phyloP scores from a whole-genome alignment of 83 land plant genomes.

The Diphasiastrum complanatum region DNA sequence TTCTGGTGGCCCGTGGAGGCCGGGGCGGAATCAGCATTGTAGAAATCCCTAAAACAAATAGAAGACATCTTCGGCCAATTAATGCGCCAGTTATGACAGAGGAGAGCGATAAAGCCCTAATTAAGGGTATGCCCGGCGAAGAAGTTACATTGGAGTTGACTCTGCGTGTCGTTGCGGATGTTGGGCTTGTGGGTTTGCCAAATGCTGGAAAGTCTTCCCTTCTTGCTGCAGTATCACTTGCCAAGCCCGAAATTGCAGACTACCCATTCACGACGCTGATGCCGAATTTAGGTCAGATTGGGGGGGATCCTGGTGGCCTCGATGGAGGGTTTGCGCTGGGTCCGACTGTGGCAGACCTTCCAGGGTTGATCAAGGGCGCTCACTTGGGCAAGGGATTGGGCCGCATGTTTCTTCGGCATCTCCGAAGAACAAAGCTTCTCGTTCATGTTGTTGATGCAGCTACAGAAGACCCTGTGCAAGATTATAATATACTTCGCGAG shows the following conservation, averaged over 20 bases:
- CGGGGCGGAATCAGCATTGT: conserved; percentile 93
- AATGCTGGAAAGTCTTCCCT: conserved; percentile 98
- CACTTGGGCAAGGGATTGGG: conserved; percentile 99
- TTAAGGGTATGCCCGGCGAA: conserved; percentile 71
- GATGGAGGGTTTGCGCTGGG: conserved; percentile 57
- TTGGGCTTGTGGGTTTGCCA: conserved; percentile 95
- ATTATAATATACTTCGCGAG: conserved; percentile 86
- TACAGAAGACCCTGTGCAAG: conserved; percentile 69
- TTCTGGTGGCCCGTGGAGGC: conserved; percentile 93
- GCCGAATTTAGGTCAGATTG: conserved; percentile 94
- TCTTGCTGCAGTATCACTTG: conserved; percentile 75
- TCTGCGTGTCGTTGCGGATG: conserved; percentile 94
- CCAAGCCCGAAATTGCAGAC: conserved; percentile 91
- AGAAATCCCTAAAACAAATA: conserved; percentile 59
- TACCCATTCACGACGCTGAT: conserved; percentile 98
- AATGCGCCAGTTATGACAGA: conserved; percentile 64
- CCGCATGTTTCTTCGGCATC: conserved; percentile 84
- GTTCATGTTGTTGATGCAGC: conserved; percentile 96
- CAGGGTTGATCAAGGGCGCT: conserved; percentile 95
- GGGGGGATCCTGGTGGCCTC: conserved; percentile 67
- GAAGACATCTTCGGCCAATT: conserved; percentile 42
- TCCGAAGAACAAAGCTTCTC: conserved; percentile 74
- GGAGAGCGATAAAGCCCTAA: conserved; percentile 74
- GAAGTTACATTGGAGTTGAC: conserved; percentile 87
- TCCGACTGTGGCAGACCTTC: conserved; percentile 90